Base-by-base conservation (phyloP, 257 asterid species). In the Galeopsis tetrahit region DNA sequence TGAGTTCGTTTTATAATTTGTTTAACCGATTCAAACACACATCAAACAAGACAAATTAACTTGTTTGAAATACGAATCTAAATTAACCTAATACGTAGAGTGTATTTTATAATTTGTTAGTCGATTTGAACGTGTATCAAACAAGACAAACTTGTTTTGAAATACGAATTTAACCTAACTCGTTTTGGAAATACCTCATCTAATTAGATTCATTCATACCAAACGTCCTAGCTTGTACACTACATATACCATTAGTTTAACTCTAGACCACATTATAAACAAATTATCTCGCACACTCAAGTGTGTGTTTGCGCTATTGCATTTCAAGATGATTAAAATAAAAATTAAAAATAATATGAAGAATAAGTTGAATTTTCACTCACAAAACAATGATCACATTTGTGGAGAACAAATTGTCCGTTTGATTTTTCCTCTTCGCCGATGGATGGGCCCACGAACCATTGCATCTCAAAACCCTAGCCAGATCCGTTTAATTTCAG, bases 381-480 rank as follows among this genome's bases (percentile, higher is more conserved):
- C 40, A 61, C 66, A 61, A 61, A n/a, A 5, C 44, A 61, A n/a
- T n/a, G n/a, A n/a, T 35, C 48, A 35, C 6, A n/a, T 35, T 6
- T 17, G 35, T 17, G 17, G 28, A n/a, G 28, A n/a, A 31, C 31
- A n/a, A 5, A n/a, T 4, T 49, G 31, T 15, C 8, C 4, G 8
- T 1, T 15, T 49, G 13, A 53, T 17, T 17, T 21, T 7, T 7
- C n/a, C 34, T 21, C 61, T 17, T 28, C 5, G 46, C 36, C 28
- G 43, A 33, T 59, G 7, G 21, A 59, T 32, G 36, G 3, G 61
- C 14, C 11, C 35, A 5, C 2, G 35, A 55, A 3, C 63, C 63
- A 57, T 57, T 57, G 63, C 63, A 2, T 32, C n/a, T 56, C 34
- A 55, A 21, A 55, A 55, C 39, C 63, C n/a, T 57, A 32, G 63